Base-by-base conservation (phyloP, 2,329 filamentous ascomycete genomes). In the Aspergillus unguis region DNA sequence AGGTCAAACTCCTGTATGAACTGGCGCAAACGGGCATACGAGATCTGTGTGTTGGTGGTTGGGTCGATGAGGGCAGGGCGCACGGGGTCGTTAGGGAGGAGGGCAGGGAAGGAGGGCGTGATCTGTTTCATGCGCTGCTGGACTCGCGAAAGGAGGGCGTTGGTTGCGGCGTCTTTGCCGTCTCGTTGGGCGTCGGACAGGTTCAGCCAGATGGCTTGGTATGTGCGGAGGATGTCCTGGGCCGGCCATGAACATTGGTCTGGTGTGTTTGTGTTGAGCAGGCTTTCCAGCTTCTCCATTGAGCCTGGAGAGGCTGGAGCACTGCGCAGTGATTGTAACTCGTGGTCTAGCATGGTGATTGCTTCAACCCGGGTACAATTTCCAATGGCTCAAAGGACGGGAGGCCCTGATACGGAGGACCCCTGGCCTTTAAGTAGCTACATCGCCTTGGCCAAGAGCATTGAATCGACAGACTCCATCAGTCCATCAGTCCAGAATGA, bases 1-100 rank as follows among this genome's bases (percentile, higher is more conserved):
- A 64, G 33, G 5, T 60, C 38, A 42, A 65, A 65, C 25, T n/a
- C 27, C n/a, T 60, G 29, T 11, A 49, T 42, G 31, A 49, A 49
- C 23, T 7, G 17, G 8, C 40, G 47, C 10, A 49, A 37, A 4
- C n/a, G 25, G 4, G 47, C 47, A n/a, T 49, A 49, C 8, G 47
- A 49, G 23, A 49, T 41, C 23, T 49, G 9, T 10, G 42, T 37
- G 38, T 41, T 42, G 1, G 38, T 5, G 1, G 40, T 28, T 7
- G 47, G 47, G 38, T 42, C 38, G 29, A 49, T 49, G 31, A 49
- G 47, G 38, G 47, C 47, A 1, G 47, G 47, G 4, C 38, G 47
- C 3, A 17, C 4, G 11, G 38, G 38, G 8, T 49, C 47, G 4
- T 36, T 49, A 5, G 23, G 38, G 6, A 49, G 47, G 6, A 43